phyloP scores from a whole-genome alignment of 1,139 yeast species.

The Yamadazyma aaseri region DNA sequence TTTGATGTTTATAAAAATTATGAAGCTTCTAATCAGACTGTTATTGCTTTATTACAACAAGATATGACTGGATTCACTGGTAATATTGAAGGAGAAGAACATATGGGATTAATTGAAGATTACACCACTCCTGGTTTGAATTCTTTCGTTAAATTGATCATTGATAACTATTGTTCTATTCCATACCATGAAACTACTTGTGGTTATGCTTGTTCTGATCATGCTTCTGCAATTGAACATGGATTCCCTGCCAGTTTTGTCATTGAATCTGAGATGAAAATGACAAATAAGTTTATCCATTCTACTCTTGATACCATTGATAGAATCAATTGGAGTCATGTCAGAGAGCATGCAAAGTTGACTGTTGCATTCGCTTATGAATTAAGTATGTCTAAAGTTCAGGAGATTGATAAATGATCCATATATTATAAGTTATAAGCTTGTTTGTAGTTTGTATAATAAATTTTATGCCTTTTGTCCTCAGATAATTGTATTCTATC shows the following conservation, averaged over 20 bases:
- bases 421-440: conserved; percentile 13
- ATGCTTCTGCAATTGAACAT: conserved; percentile 77
- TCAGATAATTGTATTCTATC: conserved; percentile 11
- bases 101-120: conserved; percentile 79
- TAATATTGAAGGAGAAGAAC: conserved; percentile 54
- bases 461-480: conserved; percentile 13
- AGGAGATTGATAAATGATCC: conserved; percentile 1
- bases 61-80: conserved; percentile 91
- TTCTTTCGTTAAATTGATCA: conserved; percentile 58
- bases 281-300: conserved; percentile 70
- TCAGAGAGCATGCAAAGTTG: conserved; percentile 74
- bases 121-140: conserved; percentile 62
- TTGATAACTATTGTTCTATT: conserved; percentile 61
- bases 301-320: conserved; percentile 79
- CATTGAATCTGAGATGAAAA: conserved; percentile 69
- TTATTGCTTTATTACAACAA: conserved; percentile 86
- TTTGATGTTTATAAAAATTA: conserved; percentile 69
- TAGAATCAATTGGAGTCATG: conserved; percentile 71
- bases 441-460: conserved; percentile 9
- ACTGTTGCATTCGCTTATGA: conserved; percentile 12
- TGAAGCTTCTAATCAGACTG: conserved; percentile 43
- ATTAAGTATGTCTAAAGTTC: conserved; percentile 3
- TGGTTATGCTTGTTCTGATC: conserved; percentile 94
- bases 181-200: conserved; percentile 74
- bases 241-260: conserved; percentile 86